Evolutionary conservation across 768 basidiomycete species (phyloP).

Genomic region (Boletus rufocinnamomeus): DNA sequence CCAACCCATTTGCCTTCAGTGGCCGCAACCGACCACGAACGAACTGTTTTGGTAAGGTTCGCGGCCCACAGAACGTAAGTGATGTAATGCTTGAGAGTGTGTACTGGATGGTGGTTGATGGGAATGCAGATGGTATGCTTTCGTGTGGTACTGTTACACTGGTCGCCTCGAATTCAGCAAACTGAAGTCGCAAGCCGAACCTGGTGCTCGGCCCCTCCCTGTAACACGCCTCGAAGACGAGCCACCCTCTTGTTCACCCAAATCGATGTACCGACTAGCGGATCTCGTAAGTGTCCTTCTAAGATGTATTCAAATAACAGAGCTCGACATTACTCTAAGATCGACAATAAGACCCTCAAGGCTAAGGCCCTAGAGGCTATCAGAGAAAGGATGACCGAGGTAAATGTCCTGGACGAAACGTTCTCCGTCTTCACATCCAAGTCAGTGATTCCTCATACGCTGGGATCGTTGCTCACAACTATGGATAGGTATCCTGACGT

Average conservation of each 20-base stretch:
- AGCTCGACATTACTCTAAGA: slow-evolving; percentile 2
- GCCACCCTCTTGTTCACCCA: slow-evolving; percentile 33
- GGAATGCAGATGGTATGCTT: slow-evolving; percentile 23
- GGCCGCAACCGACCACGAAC: not conserved
- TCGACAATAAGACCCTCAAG: slow-evolving; percentile 22
- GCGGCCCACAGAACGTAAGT: slow-evolving; percentile 23
- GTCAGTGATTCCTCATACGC: slow-evolving; percentile 5
- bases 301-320: not conserved
- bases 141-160: slow-evolving; percentile 32
- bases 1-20: not conserved
- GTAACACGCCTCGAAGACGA: not conserved
- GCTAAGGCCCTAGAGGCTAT: slow-evolving; percentile 22
- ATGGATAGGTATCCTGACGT: slow-evolving; percentile 20
- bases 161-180: slow-evolving; percentile 19
- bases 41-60: slow-evolving; percentile 10
- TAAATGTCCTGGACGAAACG: slow-evolving; percentile 28
- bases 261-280: slow-evolving; percentile 41
- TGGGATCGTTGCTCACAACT: not conserved
- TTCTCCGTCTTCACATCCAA: slow-evolving; percentile 32
- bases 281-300: slow-evolving; percentile 25
- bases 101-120: not conserved
- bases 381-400: slow-evolving; percentile 11
- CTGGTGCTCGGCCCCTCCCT: not conserved
- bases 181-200: slow-evolving; percentile 19
- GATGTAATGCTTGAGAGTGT: not conserved